phyloP scores from a whole-genome alignment of 2,329 filamentous ascomycete genomes.

The Alternaria tenuissima region DNA sequence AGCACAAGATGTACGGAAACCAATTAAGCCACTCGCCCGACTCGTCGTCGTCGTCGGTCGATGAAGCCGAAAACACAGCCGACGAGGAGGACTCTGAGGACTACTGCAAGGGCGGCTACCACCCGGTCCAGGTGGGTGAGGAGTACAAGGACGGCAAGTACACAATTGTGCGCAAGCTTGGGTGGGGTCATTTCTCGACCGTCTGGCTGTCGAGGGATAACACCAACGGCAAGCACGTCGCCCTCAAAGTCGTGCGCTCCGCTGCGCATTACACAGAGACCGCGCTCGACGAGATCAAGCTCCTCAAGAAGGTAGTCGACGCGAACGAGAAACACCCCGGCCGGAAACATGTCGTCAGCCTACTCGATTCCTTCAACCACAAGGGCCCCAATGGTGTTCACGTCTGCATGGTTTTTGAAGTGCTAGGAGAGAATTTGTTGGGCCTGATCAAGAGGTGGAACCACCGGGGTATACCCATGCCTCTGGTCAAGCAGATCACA shows the following conservation, averaged over 20 bases:
- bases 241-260: constrained; percentile 95
- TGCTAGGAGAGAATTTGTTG: constrained; percentile 91
- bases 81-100: constrained; percentile 99
- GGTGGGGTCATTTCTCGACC: constrained; percentile 99
- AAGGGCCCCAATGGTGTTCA: constrained; percentile 96
- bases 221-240: constrained; percentile 88
- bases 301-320: constrained; percentile 94
- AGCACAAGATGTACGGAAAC: constrained; percentile 60
- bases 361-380: constrained; percentile 97
- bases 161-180: constrained; percentile 92
- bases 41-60: constrained; percentile 80
- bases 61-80: constrained; percentile 86
- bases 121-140: constrained; percentile 92
- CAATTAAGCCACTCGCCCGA: constrained; percentile 77
- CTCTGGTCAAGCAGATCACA: constrained; percentile 96
- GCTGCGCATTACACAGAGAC: constrained; percentile 99
- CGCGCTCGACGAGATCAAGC: constrained; percentile 97
- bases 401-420: constrained; percentile 99
- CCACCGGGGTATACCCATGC: constrained; percentile 94
- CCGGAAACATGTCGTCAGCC: constrained; percentile 91
- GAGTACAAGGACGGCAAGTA: constrained; percentile 98
- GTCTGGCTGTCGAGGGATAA: constrained; percentile 89
- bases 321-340: constrained; percentile 95
- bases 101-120: constrained; percentile 99
- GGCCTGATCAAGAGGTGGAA: constrained; percentile 99